Evolutionary conservation across 768 basidiomycete genomes (phyloP).

Genomic region (Termitomyces sp.): DNA sequence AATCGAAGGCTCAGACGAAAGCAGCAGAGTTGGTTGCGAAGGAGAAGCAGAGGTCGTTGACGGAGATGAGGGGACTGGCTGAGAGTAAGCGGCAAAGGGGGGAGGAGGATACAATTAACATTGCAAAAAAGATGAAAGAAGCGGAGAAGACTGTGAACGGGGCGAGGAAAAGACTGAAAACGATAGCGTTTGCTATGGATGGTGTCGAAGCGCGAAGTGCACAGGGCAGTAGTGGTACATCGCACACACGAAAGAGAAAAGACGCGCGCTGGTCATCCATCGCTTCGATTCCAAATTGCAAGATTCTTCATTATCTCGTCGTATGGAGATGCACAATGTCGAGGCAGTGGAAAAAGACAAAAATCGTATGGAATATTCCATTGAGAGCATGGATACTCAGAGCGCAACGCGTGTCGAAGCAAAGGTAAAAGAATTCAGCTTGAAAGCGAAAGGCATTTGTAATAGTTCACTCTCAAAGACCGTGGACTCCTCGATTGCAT

Average conservation of each 20-base stretch:
- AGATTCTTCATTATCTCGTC: background rate
- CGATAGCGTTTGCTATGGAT: background rate
- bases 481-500: background rate
- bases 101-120: background rate
- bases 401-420: no score
- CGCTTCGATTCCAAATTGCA: background rate
- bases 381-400: background rate
- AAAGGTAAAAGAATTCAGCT: background rate
- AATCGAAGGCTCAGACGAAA: background rate
- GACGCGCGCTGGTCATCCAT: background rate
- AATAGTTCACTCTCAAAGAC: background rate
- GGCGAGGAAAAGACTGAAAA: background rate
- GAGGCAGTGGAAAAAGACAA: background rate
- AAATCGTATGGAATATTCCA: background rate
- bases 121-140: background rate
- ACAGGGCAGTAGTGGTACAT: background rate
- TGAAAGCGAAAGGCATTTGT: background rate
- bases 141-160: background rate
- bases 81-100: background rate
- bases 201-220: background rate
- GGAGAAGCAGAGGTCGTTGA: background rate
- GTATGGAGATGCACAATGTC: background rate
- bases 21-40: no score
- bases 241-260: background rate
- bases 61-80: background rate